Conservation (phyloP, 1,284 basidiomycete genomes). For the Laetiporus sulphureus region DNA sequence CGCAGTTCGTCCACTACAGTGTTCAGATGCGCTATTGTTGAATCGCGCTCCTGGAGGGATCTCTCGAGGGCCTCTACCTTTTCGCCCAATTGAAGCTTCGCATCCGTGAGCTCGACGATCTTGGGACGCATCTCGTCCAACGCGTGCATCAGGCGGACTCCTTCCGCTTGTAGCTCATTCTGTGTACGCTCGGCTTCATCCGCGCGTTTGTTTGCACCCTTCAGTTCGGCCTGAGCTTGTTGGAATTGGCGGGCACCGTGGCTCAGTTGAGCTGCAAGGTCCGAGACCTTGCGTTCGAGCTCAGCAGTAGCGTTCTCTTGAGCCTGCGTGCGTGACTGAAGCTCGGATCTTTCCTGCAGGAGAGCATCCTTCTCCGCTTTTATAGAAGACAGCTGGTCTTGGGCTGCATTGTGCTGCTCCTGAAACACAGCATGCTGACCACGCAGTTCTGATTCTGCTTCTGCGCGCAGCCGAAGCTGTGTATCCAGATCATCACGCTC, state of each 20-base stretch:
- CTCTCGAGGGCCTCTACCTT: slow-evolving; percentile 49
- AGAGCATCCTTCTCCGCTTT: slow-evolving; percentile 41
- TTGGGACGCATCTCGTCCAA: slow-evolving; percentile 81
- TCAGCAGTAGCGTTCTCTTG: slow-evolving; percentile 39
- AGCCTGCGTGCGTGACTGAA: slow-evolving; percentile 41
- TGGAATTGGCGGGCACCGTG: slow-evolving; percentile 52
- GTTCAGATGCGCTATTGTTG: slow-evolving; percentile 56
- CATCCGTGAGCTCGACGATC: slow-evolving; percentile 69
- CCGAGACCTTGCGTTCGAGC: slow-evolving; percentile 52
- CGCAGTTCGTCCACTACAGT: slow-evolving; percentile 45
- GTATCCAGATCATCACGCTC: slow-evolving; percentile 53
- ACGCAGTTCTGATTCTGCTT: slow-evolving; percentile 39
- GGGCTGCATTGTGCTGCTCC: slow-evolving; percentile 31
- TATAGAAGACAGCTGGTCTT: slow-evolving; percentile 37
- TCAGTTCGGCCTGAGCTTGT: slow-evolving; percentile 53
- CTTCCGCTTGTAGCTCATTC: slow-evolving; percentile 65
- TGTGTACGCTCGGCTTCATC: slow-evolving; percentile 70
- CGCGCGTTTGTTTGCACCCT: slow-evolving; percentile 51
- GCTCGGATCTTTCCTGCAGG: slow-evolving; percentile 37
- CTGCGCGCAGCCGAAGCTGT: slow-evolving; percentile 34
- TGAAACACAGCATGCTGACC: slow-evolving; percentile 40
- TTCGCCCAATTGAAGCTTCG: slow-evolving; percentile 61
- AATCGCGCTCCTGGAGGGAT: slow-evolving; percentile 47
- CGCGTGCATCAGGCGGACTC: slow-evolving; percentile 64
- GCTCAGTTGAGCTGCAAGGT: slow-evolving; percentile 46